These are phyloP conservation scores for Termitomyces sp. DNA, from an alignment of 768 basidiomycete species.

Conservation along the genomic window DNA sequence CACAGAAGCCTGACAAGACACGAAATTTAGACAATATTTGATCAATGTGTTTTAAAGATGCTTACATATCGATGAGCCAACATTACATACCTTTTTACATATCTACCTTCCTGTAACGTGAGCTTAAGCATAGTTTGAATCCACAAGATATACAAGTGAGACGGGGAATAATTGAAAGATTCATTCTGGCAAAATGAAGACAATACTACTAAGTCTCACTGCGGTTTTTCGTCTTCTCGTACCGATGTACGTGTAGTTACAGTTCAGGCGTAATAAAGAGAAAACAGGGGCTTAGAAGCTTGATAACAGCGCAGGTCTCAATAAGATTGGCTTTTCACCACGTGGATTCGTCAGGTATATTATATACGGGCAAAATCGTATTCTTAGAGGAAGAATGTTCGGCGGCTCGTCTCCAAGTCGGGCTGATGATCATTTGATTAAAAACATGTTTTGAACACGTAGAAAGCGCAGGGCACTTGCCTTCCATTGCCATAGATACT, in stretches of 20 bases:
- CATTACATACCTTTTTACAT: not conserved
- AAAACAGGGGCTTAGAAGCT: not conserved
- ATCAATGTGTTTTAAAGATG: not conserved
- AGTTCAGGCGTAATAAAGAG: not conserved
- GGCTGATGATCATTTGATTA: slow-evolving; percentile 43
- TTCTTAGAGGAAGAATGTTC: slow-evolving; percentile 81
- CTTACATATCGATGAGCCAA: not conserved
- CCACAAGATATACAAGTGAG: too few species aligned
- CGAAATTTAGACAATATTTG: not conserved
- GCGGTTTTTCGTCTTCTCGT: not conserved
- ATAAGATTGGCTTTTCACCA: not conserved
- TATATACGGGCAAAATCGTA: not conserved
- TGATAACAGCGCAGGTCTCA: not conserved
- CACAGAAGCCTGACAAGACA: slow-evolving; percentile 1
- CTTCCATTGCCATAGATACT: slow-evolving; percentile 90
- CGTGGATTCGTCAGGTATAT: not conserved
- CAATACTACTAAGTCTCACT: not conserved
- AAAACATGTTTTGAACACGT: not conserved
- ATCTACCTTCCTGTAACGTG: not conserved
- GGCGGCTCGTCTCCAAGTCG: slow-evolving; percentile 86
- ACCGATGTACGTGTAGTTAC: not conserved
- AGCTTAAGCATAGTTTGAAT: not conserved
- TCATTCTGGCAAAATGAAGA: not conserved
- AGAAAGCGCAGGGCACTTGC: slow-evolving; percentile 32
- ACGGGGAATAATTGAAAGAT: not conserved